A percentile compares a stretch with the other conserved stretches of the same genome.
These are phyloP conservation scores for Barbarea vulgaris DNA, from an alignment of 345 rosid species.

Conservation along the genomic window DNA sequence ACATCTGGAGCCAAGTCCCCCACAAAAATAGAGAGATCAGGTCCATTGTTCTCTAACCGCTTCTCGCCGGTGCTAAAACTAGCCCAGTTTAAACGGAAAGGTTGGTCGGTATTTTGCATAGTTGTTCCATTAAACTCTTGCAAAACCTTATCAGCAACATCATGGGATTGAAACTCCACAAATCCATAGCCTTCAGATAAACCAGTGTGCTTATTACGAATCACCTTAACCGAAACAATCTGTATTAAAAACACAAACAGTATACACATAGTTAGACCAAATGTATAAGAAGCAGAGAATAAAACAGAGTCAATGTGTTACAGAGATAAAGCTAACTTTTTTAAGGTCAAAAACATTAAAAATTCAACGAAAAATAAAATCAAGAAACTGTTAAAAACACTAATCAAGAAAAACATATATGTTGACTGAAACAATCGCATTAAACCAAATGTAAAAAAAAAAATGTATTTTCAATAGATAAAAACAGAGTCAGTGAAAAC, in stretches of 20 bases:
- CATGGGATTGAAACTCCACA: conserved; percentile 81
- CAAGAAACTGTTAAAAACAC: neutral
- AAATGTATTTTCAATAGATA: too few relatives aligned
- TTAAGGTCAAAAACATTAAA: neutral
- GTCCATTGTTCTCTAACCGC: conserved; percentile 73
- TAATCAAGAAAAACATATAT: conserved; percentile 11
- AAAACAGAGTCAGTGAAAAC: too few relatives aligned
- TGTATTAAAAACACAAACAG: conserved; percentile 31
- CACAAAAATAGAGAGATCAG: conserved; percentile 93
- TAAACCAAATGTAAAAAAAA: too few relatives aligned
- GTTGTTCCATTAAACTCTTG: conserved; percentile 60
- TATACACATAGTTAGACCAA: neutral
- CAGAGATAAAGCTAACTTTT: neutral
- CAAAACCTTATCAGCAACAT: conserved; percentile 84
- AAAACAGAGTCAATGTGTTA: neutral
- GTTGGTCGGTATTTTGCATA: conserved; percentile 87
- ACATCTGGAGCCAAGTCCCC: conserved; percentile 97
- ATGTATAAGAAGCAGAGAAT: neutral
- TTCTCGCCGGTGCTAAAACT: conserved; percentile 87
- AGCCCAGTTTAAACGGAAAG: conserved; percentile 98
- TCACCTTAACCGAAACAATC: conserved; percentile 88
- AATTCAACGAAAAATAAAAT: neutral
- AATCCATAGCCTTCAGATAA: conserved; percentile 93
- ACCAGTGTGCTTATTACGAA: conserved; percentile 90
- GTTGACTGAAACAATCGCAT: conserved; percentile 54